Conservation (phyloP, 2,329 filamentous ascomycete species). For the Colletotrichum sojae region DNA sequence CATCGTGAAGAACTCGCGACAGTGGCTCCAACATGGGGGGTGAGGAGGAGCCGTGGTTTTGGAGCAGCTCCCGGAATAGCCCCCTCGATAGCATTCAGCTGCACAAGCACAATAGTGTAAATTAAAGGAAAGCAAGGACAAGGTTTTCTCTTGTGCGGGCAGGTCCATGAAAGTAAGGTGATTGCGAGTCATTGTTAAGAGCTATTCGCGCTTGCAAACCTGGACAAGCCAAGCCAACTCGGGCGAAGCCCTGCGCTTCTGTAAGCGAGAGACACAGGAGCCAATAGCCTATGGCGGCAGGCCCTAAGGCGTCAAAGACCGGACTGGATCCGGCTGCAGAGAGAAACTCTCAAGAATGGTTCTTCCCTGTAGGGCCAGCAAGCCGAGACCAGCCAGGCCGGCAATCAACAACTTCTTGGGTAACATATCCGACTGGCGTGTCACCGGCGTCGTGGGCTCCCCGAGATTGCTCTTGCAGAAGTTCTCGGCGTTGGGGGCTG, state of each 20-base stretch:
- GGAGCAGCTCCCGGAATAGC: constrained; percentile 9
- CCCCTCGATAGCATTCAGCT: neutral
- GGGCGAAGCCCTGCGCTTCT: neutral
- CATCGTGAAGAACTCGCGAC: constrained; percentile 10
- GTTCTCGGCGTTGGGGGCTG: constrained; percentile 7
- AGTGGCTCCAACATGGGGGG: neutral
- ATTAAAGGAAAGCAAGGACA: constrained; percentile 30
- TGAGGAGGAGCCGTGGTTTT: constrained; percentile 16
- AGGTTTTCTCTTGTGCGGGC: constrained; percentile 23
- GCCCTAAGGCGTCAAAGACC: neutral
- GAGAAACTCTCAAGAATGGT: constrained; percentile 17
- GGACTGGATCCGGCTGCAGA: constrained; percentile 7
- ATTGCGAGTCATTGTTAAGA: constrained; percentile 30
- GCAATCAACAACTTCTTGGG: constrained; percentile 16
- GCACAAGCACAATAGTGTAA: neutral
- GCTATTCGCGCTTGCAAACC: neutral
- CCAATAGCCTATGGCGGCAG: neutral
- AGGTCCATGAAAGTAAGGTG: constrained; percentile 4
- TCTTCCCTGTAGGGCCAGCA: neutral
- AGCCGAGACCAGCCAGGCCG: neutral
- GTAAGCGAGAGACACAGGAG: neutral
- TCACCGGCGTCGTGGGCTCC: constrained; percentile 7
- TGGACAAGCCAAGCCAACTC: neutral
- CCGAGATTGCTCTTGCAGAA: constrained; percentile 27
- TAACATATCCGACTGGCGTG: constrained; percentile 19